A percentile compares a stretch with the other conserved stretches of the same genome.
Conservation (phyloP, 1,284 basidiomycete genomes). For the Sanghuangporus weigelae region DNA sequence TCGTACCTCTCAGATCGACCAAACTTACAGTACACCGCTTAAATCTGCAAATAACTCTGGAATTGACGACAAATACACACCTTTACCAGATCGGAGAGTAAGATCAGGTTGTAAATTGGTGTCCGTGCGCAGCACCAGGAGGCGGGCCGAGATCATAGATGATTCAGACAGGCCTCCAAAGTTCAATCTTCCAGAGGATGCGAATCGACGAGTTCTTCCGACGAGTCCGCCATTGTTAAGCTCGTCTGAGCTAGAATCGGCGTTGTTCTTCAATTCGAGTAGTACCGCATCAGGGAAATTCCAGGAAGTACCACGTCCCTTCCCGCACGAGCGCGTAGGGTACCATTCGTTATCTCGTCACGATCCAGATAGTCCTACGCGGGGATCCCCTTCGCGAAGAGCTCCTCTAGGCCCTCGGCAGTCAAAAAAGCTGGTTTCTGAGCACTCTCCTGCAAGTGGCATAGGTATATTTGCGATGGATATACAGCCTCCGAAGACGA, state of each 20-base stretch:
- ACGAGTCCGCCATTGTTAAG: constrained; percentile 12
- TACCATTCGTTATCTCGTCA: not conserved
- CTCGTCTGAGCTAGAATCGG: constrained; percentile 10
- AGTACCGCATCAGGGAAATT: not conserved
- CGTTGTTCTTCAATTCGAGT: constrained; percentile 11
- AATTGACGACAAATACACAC: constrained; percentile 4
- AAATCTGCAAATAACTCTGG: not conserved
- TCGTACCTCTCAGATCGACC: not conserved
- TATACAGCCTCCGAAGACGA: not conserved
- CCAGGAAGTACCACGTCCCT: not conserved
- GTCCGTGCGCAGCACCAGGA: not conserved
- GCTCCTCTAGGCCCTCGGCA: constrained; percentile 6
- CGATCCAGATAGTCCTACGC: not conserved
- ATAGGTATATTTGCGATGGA: not conserved
- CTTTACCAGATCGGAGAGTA: not conserved
- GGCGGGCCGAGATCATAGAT: not conserved
- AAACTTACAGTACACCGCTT: not conserved
- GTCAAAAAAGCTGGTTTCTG: not conserved
- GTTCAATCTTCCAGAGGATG: not conserved
- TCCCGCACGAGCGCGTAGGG: not conserved
- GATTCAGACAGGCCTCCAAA: not conserved
- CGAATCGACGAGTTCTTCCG: constrained; percentile 3
- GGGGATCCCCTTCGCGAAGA: not conserved
- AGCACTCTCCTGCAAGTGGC: not conserved
- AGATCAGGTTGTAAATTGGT: not conserved